Percentiles rank a stretch among this genome's conserved stretches.
These are phyloP conservation scores for Paraphoma sp. DNA, from an alignment of 2,329 filamentous ascomycete genomes.

Conservation along the genomic window DNA sequence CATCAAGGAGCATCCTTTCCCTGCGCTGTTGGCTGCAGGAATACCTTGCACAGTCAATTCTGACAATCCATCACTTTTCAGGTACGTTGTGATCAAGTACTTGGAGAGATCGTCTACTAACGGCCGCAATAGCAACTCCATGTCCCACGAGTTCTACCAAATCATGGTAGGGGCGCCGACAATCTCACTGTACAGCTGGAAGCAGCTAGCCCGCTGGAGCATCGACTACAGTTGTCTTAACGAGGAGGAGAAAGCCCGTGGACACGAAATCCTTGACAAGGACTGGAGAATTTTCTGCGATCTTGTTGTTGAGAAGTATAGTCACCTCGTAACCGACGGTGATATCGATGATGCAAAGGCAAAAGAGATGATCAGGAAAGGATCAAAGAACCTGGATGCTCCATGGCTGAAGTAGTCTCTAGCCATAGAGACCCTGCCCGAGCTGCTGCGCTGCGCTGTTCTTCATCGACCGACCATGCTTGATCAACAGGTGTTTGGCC, in stretches of 20 bases:
- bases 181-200: constrained; percentile 74
- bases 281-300: constrained; percentile 67
- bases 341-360: constrained; percentile 12
- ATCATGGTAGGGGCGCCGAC: constrained; percentile 71
- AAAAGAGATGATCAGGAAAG: neutral
- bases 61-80: constrained; percentile 77
- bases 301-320: constrained; percentile 55
- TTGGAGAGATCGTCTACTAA: neutral
- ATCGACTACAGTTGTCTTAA: constrained; percentile 53
- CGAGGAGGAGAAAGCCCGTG: constrained; percentile 47
- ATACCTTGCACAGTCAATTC: constrained; percentile 77
- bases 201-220: constrained; percentile 63
- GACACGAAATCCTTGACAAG: constrained; percentile 56
- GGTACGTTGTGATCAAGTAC: constrained; percentile 50
- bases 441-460: neutral
- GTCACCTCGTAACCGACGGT: constrained; percentile 12
- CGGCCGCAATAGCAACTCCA: constrained; percentile 62
- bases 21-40: constrained; percentile 72
- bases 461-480: neutral
- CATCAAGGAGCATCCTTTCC: constrained; percentile 70
- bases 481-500: neutral
- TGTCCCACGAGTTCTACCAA: constrained; percentile 81
- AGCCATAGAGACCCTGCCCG: neutral
- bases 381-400: neutral
- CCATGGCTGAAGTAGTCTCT: neutral